These are phyloP conservation scores for Pseudisothecium myosuroides DNA, from an alignment of 225 moss, liverwort and hornwort genomes.

Conservation along the genomic window DNA sequence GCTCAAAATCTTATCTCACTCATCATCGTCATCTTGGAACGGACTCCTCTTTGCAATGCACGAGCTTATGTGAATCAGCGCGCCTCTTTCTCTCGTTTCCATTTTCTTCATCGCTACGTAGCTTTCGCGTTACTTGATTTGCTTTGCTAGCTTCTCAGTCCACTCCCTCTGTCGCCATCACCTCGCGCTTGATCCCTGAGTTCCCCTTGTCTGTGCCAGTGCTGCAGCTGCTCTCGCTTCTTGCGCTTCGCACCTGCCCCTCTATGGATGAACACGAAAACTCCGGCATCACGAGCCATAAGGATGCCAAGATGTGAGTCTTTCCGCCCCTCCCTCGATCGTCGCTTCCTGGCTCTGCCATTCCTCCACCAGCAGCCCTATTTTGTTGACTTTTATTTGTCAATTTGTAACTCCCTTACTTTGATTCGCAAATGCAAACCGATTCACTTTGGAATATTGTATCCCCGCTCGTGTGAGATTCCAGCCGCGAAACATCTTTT, in stretches of 20 bases:
- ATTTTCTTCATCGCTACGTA: background rate
- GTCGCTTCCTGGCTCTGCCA: background rate
- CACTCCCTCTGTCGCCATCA: no score
- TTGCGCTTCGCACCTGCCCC: background rate
- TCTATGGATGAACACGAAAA: constrained; percentile 8
- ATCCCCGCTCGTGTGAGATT: background rate
- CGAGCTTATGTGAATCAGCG: background rate
- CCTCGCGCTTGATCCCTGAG: background rate
- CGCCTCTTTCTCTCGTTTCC: no score
- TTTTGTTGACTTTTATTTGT: background rate
- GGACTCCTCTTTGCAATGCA: background rate
- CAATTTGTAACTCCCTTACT: background rate
- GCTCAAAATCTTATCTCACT: background rate
- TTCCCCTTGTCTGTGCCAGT: no score
- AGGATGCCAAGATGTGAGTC: constrained; percentile 3
- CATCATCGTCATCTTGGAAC: background rate
- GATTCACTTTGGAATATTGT: background rate
- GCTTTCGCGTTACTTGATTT: background rate
- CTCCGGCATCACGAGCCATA: background rate
- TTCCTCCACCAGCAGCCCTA: background rate
- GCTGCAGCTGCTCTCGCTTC: background rate
- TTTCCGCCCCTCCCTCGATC: background rate
- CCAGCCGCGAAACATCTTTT: background rate
- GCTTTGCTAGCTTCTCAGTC: background rate
- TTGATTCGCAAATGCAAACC: background rate